These are phyloP conservation scores for Apiotrichum veenhuisii DNA, from an alignment of 1,284 basidiomycete genomes.

Conservation along the genomic window DNA sequence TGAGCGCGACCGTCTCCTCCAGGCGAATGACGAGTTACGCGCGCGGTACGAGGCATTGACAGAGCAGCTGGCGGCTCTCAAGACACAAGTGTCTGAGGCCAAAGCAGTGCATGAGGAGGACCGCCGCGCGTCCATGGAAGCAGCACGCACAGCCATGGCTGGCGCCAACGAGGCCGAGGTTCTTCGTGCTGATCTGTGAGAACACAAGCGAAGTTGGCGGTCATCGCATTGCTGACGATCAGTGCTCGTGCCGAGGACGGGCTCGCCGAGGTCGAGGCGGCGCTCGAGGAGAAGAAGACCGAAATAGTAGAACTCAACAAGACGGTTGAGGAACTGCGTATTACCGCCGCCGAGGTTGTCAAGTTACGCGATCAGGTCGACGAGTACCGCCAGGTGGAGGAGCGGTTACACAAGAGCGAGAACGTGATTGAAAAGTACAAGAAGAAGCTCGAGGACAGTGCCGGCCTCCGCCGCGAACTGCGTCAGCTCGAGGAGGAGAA, in stretches of 20 bases:
- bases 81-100: constrained; percentile 21
- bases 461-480: constrained; percentile 77
- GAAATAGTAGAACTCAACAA: constrained; percentile 68
- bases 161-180: constrained; percentile 65
- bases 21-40: constrained; percentile 42
- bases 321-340: constrained; percentile 74
- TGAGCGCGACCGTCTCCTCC: constrained; percentile 39
- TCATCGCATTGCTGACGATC: constrained; percentile 9
- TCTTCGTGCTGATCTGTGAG: constrained; percentile 62
- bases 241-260: constrained; percentile 71
- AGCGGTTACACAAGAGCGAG: constrained; percentile 86
- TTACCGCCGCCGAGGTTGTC: constrained; percentile 67
- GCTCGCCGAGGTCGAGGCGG: constrained; percentile 69
- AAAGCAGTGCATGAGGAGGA: constrained; percentile 11
- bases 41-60: constrained; percentile 31
- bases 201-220: constrained; percentile 54
- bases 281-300: constrained; percentile 69
- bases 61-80: constrained; percentile 43
- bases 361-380: constrained; percentile 89
- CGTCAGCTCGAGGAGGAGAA: constrained; percentile 89
- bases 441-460: constrained; percentile 93
- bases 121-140: constrained; percentile 8
- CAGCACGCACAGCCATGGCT: constrained; percentile 6
- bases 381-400: constrained; percentile 88
- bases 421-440: constrained; percentile 99